Percentiles rank a stretch among this genome's conserved stretches.
Conservation (phyloP, 768 basidiomycete genomes). For the Mrakia gelida region DNA sequence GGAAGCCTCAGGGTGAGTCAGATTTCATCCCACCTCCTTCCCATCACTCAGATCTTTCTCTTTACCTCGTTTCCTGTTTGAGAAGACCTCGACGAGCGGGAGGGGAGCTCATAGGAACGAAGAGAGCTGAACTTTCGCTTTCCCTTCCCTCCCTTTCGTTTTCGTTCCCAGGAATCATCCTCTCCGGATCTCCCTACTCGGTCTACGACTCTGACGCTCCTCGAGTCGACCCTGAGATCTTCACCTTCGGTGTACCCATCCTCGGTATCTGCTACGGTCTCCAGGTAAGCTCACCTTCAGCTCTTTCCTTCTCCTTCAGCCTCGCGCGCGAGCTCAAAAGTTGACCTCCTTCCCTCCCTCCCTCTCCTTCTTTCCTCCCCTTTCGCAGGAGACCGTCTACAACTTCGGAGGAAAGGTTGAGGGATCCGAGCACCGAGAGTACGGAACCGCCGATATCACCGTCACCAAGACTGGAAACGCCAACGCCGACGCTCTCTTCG, state of each 20-base stretch:
- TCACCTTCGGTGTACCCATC: conserved; percentile 75
- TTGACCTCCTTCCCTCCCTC: not conserved
- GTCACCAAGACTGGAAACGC: conserved; percentile 59
- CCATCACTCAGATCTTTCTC: not conserved
- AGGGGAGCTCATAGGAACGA: not conserved
- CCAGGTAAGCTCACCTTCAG: conserved; percentile 54
- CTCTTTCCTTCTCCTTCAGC: not conserved
- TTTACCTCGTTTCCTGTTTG: not conserved
- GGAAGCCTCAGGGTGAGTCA: conserved; percentile 82
- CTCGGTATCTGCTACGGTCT: conserved; percentile 97
- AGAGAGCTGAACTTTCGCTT: not conserved
- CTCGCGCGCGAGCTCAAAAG: not conserved
- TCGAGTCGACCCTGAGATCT: conserved; percentile 87
- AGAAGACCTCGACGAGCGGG: not conserved
- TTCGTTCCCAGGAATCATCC: conserved; percentile 67
- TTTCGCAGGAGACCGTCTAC: conserved; percentile 84
- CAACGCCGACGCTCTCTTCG: conserved; percentile 70
- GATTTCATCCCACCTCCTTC: conserved; percentile 29
- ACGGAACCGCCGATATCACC: conserved; percentile 81
- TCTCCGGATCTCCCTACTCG: conserved; percentile 97
- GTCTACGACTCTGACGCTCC: conserved; percentile 91
- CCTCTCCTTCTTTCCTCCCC: not conserved
- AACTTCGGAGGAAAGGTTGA: conserved; percentile 76
- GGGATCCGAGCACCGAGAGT: conserved; percentile 86
- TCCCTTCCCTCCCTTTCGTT: conserved; percentile 12